These are phyloP conservation scores for Curvularia spicifera DNA, from an alignment of 2,329 filamentous ascomycete genomes.

Conservation along the genomic window DNA sequence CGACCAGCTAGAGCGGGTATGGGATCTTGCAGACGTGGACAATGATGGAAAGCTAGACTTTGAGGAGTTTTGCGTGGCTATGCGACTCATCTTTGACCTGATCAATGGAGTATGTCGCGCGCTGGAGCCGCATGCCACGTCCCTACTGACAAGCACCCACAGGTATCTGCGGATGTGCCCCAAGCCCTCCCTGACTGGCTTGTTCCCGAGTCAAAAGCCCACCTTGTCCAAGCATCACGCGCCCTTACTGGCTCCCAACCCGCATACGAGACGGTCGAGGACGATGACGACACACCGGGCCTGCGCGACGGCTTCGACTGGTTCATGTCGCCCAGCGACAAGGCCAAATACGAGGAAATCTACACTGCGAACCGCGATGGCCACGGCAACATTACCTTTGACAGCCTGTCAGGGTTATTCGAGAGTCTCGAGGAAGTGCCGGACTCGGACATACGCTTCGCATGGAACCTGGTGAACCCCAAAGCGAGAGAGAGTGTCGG, in stretches of 20 bases:
- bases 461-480: slow-evolving; percentile 98
- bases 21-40: slow-evolving; percentile 97
- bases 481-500: slow-evolving; percentile 81
- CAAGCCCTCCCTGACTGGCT: slow-evolving; percentile 89
- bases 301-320: slow-evolving; percentile 98
- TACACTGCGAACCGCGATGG: slow-evolving; percentile 90
- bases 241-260: slow-evolving; percentile 75
- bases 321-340: slow-evolving; percentile 96
- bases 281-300: slow-evolving; percentile 78
- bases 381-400: slow-evolving; percentile 78
- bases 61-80: slow-evolving; percentile 98
- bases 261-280: slow-evolving; percentile 82
- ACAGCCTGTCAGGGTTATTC: slow-evolving; percentile 82
- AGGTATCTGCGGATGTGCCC: slow-evolving; percentile 88
- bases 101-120: slow-evolving; percentile 77
- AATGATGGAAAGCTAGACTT: slow-evolving; percentile 98
- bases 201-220: slow-evolving; percentile 77
- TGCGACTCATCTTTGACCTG: slow-evolving; percentile 96
- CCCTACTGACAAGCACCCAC: slow-evolving; percentile 9
- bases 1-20: slow-evolving; percentile 92
- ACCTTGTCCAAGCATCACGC: slow-evolving; percentile 51
- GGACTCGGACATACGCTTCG: slow-evolving; percentile 81
- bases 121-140: neutral
- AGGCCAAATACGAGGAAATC: slow-evolving; percentile 95
- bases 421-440: slow-evolving; percentile 70